These are phyloP conservation scores for Rosa lucieae DNA, from an alignment of 306 rosid species.

Conservation along the genomic window DNA sequence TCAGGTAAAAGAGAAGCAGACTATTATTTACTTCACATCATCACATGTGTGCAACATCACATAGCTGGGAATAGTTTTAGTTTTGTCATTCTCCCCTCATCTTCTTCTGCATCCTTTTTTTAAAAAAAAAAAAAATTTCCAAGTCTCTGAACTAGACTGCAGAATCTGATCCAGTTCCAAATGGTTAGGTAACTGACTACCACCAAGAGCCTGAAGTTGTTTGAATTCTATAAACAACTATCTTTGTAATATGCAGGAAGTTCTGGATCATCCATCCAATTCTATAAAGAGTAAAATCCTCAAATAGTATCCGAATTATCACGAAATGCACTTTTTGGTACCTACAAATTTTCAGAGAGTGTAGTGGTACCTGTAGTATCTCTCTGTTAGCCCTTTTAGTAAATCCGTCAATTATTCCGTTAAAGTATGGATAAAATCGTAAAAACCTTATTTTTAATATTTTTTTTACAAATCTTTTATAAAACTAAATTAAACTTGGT, in stretches of 20 bases:
- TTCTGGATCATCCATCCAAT: constrained; percentile 11
- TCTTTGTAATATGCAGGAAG: background rate
- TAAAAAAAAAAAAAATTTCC: too few relatives aligned
- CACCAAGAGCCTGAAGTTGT: background rate
- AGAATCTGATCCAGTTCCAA: constrained; percentile 34
- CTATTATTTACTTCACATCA: background rate
- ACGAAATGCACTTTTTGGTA: too few relatives aligned
- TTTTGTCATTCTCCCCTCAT: background rate
- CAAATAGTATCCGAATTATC: too few relatives aligned
- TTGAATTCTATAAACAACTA: background rate
- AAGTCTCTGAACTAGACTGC: constrained; percentile 17
- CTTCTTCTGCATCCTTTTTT: too few relatives aligned
- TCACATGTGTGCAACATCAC: background rate
- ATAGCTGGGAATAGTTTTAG: background rate
- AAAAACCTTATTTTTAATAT: too few relatives aligned
- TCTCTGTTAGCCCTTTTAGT: too few relatives aligned
- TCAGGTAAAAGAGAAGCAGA: background rate
- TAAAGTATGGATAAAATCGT: too few relatives aligned
- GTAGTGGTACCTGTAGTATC: too few relatives aligned
- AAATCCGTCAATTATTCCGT: too few relatives aligned
- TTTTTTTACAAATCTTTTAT: too few relatives aligned
- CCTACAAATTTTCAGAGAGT: too few relatives aligned
- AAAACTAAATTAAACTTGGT: too few relatives aligned
- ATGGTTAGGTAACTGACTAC: constrained; percentile 34
- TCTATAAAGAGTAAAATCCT: background rate